Evolutionary conservation across 2,329 filamentous ascomycete genomes (phyloP), one percentile per base, ranked within the genome.

Genomic region (Aspergillus quadrilineatus): DNA sequence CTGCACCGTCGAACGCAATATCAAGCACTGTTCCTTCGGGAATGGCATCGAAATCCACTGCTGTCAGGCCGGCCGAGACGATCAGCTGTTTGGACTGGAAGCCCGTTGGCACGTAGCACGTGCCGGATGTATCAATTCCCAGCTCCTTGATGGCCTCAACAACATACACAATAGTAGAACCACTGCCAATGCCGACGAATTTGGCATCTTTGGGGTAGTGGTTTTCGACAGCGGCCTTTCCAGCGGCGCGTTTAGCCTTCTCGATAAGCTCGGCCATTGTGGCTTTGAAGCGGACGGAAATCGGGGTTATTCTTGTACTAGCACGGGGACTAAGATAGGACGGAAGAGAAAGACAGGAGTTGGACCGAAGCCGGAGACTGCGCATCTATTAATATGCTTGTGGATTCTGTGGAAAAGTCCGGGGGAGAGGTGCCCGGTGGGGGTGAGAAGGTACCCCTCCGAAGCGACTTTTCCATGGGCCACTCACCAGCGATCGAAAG

Each of bases 1-100:
- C 94, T 4, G 94, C 94, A 53, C 94, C 94, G 70, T 99, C 94
- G 71, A 99, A 99, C 49, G 89, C 90, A 15, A 97, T 89, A 68
- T 97, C 93, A 29, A 99, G 82, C 70, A 86, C 73, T 12, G 78
- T 77, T 53, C 81, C 80, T 41, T 80, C 71, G 1, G 89, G 88
- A 14, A 95, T 79, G 58, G 88, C 85, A 68, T 93, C 89, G 66
- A 96, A 89, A 63, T 86, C 85, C 53, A 92, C 85, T 10, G 94
- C 85, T 26, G 83, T 85, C 54, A 97, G 79, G 2, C 90, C 90
- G 17, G 91, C 90, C 48, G 82, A 79, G 60, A 90, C 83, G 68
- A 99, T 95, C 52, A 97, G 85, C 66, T 92, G 88, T 64, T 90
- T 90, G 43, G 89, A 94, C 72, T 96, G 92, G 78, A 88, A 93